Evolutionary conservation across 2,329 filamentous ascomycete species (phyloP), one percentile per base, ranked within the genome.

Genomic region (Claviceps lovelessii): DNA sequence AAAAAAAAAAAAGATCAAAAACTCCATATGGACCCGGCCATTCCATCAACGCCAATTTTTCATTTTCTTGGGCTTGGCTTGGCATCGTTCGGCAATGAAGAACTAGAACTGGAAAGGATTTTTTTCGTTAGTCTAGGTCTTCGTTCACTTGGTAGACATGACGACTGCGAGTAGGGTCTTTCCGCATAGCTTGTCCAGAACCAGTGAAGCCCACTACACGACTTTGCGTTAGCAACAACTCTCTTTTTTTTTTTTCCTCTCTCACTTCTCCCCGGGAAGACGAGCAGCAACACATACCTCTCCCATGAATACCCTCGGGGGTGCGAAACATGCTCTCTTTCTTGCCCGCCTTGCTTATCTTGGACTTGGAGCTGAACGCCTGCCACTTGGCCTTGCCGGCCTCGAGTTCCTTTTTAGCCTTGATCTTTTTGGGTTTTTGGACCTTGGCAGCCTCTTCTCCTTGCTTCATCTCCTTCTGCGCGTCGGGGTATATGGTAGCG

Each of bases 321-420:
- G 90, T 96, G 49, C 90, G 84, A 68, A 96, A 96, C 90, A 96
- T 96, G 76, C 89, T 95, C 51, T 95, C 88, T 72, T 95, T 95
- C 73, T 91, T 91, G 46, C 73, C 71, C 5, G 72, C 61, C 68
- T 85, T 85, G 60, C 76, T 80, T 59, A 81, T 74, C 66, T 88
- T 90, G 49, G 77, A 79, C 68, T 94, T 95, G 64, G 78, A 76
- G 60, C 83, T 86, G 69, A 95, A 98, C 59, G 94, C 88, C 67
- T 96, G 86, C 93, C 93, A 98, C 67, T 93, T 95, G 65, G 74
- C 87, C 75, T 95, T 95, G 65, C 86, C 85, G 59, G 84, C 87
- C 73, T 97, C 91, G 29, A 97, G 78, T 67, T 94, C 88, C 68
- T 90, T 93, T 58, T 85, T 93, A 51, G 90, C 88, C 71, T 90